Evolutionary conservation across 1,139 yeast species (phyloP), one percentile per base, ranked within the genome.

Genomic region (Yamadazyma trypodendri): DNA sequence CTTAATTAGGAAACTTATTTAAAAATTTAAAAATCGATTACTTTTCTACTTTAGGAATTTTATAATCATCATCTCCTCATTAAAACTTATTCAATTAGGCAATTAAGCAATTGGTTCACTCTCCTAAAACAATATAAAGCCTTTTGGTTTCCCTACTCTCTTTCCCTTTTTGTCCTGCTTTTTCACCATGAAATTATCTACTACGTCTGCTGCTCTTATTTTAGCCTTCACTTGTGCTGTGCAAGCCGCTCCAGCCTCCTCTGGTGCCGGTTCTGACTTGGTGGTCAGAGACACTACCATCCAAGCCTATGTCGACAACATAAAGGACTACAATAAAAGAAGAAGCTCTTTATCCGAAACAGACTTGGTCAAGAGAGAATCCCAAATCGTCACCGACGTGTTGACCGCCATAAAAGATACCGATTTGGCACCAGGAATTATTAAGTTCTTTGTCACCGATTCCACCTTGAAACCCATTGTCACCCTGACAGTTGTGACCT

Each of bases 301-400:
- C 36, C 57, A 55, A 43, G 54, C 51, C 38, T 58, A 62, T 33
- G 54, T 67, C 45, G 59, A 60, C 27, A 44, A 50, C 34, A 54
- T 69, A 45, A 47, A 68, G 31, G 54, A 52, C 13, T 59, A 52
- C 49, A 48, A 43, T 32, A 55, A 49, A 35, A 66, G 66, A 51
- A 66, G 71, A 57, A 57, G 55, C 31, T 21, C 16, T 1, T 50
- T 56, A 44, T 38, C 60, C 11, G 46, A 44, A 6, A 47, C 39
- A 4, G 67, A 65, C 39, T 46, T 67, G 17, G 52, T 54, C 10
- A 58, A 60, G 39, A 67, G 76, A 65, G 75, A 68, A 46, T 53
- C 53, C 40, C 61, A 61, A 37, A 68, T 68, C 48, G 72, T 70
- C 35, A 70, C 76, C 35, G 66, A 68, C 43, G 63, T 70, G 29